Evolutionary conservation across 768 basidiomycete species (phyloP).

Genomic region (Leucogyrophana mollusca): DNA sequence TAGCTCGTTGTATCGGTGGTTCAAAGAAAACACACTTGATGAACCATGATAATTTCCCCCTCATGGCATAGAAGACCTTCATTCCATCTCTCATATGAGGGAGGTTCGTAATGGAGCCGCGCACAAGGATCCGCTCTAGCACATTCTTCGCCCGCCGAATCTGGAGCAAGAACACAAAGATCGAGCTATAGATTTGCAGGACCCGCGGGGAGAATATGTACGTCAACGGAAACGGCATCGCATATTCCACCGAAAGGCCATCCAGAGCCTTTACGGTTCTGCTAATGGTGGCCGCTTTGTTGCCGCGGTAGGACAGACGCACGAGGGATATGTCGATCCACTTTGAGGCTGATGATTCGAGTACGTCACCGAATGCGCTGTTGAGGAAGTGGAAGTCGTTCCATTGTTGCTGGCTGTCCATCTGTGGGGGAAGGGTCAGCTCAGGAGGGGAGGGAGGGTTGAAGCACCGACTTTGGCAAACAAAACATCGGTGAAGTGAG

Average conservation of each 20-base stretch:
- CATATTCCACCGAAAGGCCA: slow-evolving; percentile 73
- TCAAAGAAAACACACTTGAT: slow-evolving; percentile 56
- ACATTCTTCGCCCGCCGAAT: slow-evolving; percentile 70
- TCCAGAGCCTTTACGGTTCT: slow-evolving; percentile 65
- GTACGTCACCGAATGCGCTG: slow-evolving; percentile 68
- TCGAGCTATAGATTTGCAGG: slow-evolving; percentile 57
- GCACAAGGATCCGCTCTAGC: slow-evolving; percentile 67
- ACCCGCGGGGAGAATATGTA: slow-evolving; percentile 68
- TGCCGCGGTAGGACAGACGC: slow-evolving; percentile 65
- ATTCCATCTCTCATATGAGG: slow-evolving; percentile 42
- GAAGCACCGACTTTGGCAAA: slow-evolving; percentile 60
- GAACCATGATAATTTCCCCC: slow-evolving; percentile 81
- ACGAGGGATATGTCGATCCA: slow-evolving; percentile 72
- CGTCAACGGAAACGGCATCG: slow-evolving; percentile 76
- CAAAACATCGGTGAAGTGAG: slow-evolving; percentile 68
- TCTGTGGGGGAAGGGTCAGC: slow-evolving; percentile 42
- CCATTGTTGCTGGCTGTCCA: slow-evolving; percentile 74
- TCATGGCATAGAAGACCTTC: slow-evolving; percentile 74
- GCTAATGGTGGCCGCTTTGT: slow-evolving; percentile 41
- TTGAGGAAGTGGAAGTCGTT: slow-evolving; percentile 84
- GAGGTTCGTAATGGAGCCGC: slow-evolving; percentile 40
- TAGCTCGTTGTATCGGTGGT: neutral
- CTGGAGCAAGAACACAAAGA: slow-evolving; percentile 74
- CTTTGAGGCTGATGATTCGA: slow-evolving; percentile 45
- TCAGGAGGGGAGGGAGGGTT: neutral